phyloP scores from a whole-genome alignment of 371 early-diverging fungal genomes.

The Mucor indicus region DNA sequence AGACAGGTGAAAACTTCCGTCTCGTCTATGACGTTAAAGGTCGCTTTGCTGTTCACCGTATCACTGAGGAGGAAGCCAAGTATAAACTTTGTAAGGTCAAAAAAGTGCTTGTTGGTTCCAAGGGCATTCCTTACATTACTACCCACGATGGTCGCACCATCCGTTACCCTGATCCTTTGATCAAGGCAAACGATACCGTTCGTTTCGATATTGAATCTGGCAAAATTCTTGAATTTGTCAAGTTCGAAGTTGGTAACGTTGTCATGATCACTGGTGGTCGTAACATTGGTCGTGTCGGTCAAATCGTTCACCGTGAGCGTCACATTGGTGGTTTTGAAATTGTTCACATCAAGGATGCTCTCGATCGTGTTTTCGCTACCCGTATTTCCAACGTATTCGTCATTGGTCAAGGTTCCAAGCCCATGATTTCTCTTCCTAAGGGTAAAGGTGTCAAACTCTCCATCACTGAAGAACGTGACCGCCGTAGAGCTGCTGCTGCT shows the following conservation, averaged over 20 bases:
- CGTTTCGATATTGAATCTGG: slow-evolving; percentile 94
- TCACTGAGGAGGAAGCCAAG: slow-evolving; percentile 97
- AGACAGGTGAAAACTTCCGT: slow-evolving; percentile 99
- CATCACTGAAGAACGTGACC: slow-evolving; percentile 97
- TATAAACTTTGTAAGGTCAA: slow-evolving; percentile 99
- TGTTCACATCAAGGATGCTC: slow-evolving; percentile 90
- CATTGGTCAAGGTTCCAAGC: slow-evolving; percentile 77
- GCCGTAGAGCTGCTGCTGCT: slow-evolving; percentile 64
- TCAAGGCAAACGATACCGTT: slow-evolving; percentile 99
- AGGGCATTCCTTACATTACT: slow-evolving; percentile 95
- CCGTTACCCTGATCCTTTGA: slow-evolving; percentile 99
- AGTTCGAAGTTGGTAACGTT: slow-evolving; percentile 96
- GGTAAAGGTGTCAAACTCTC: slow-evolving; percentile 98
- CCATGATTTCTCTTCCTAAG: slow-evolving; percentile 94
- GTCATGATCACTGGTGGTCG: slow-evolving; percentile 98
- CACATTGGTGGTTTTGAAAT: slow-evolving; percentile 98
- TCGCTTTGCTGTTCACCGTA: slow-evolving; percentile 99
- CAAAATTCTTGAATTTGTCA: slow-evolving; percentile 93
- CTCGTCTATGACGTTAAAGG: slow-evolving; percentile 99
- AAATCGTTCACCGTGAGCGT: slow-evolving; percentile 95
- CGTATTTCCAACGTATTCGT: slow-evolving; percentile 91
- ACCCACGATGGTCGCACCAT: slow-evolving; percentile 99
- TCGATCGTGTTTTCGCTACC: slow-evolving; percentile 89
- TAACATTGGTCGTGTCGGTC: slow-evolving; percentile 99
- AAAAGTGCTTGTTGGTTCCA: slow-evolving; percentile 88